Percentiles rank a stretch among this genome's conserved stretches.
phyloP scores from a whole-genome alignment of 2,329 filamentous ascomycete species.

The Xylaria sp. region DNA sequence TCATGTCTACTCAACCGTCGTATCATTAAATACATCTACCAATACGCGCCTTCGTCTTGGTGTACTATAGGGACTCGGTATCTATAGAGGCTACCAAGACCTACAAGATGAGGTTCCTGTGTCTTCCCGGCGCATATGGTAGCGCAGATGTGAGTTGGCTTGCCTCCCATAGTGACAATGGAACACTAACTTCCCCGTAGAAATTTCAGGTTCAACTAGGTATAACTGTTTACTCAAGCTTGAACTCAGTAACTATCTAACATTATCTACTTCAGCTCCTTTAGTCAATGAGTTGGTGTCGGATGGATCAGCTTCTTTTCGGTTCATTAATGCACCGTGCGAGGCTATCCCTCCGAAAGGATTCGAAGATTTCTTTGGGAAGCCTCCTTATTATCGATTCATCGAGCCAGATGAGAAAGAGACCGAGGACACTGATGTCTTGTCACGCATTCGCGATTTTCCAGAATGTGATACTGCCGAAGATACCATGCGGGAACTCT shows the following conservation, averaged over 20 bases:
- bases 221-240: conserved; percentile 42
- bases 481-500: conserved; percentile 64
- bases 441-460: conserved; percentile 64
- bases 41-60: conserved; percentile 31
- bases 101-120: conserved; percentile 64
- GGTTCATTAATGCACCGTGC: conserved; percentile 63
- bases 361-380: conserved; percentile 67
- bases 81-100: conserved; percentile 19
- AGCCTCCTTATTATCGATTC: conserved; percentile 65
- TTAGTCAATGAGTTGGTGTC: conserved; percentile 59
- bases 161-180: conserved; percentile 15
- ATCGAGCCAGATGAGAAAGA: conserved; percentile 60
- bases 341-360: conserved; percentile 61
- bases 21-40: conserved; percentile 10
- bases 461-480: conserved; percentile 62
- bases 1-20: conserved; percentile 7
- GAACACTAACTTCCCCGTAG: conserved; percentile 47
- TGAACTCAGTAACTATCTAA: conserved; percentile 28
- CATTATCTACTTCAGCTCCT: conserved; percentile 51
- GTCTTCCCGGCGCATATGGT: conserved; percentile 67
- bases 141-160: conserved; percentile 55
- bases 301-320: conserved; percentile 59
- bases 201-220: conserved; percentile 66
- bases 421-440: conserved; percentile 56
- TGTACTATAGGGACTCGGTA: conserved; percentile 22